phyloP scores from a whole-genome alignment of 352 stramenopile species.

The Globisporangium canariense region DNA sequence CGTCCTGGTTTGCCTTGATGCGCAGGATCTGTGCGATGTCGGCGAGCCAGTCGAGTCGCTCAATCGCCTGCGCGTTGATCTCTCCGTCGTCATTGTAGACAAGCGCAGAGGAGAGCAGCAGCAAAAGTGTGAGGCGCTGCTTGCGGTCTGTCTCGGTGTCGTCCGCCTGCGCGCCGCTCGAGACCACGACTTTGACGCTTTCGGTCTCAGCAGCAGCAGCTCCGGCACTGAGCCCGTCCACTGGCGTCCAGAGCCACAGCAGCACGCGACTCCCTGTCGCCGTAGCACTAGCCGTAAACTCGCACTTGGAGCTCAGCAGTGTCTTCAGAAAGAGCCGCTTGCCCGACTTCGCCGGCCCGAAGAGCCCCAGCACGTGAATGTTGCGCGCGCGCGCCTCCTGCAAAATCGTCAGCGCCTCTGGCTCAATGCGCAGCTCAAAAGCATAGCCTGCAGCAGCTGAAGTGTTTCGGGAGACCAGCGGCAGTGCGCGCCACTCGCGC shows the following conservation, averaged over 20 bases:
- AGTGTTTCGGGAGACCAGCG: slow-evolving; percentile 25
- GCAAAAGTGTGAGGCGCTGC: slow-evolving; percentile 31
- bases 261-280: slow-evolving; percentile 22
- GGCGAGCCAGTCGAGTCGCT: slow-evolving; percentile 46
- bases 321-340: slow-evolving; percentile 49
- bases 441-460: background rate
- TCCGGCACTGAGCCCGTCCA: background rate
- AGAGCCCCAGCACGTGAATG: slow-evolving; percentile 44
- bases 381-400: slow-evolving; percentile 12
- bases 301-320: slow-evolving; percentile 27
- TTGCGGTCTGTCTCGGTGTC: slow-evolving; percentile 13
- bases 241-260: slow-evolving; percentile 45
- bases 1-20: slow-evolving; percentile 58
- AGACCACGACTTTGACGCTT: slow-evolving; percentile 25
- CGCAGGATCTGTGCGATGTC: slow-evolving; percentile 35
- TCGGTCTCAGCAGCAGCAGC: background rate
- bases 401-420: slow-evolving; percentile 24
- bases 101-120: slow-evolving; percentile 57
- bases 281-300: slow-evolving; percentile 16
- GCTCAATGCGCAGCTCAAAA: slow-evolving; percentile 16
- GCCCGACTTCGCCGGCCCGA: slow-evolving; percentile 31
- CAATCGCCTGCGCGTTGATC: slow-evolving; percentile 38
- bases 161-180: slow-evolving; percentile 17
- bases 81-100: slow-evolving; percentile 61
- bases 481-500: slow-evolving; percentile 37